Percentiles rank a stretch among this genome's conserved stretches.
phyloP scores from a whole-genome alignment of 139 green algal species.

The Chlorella sorokiniana region DNA sequence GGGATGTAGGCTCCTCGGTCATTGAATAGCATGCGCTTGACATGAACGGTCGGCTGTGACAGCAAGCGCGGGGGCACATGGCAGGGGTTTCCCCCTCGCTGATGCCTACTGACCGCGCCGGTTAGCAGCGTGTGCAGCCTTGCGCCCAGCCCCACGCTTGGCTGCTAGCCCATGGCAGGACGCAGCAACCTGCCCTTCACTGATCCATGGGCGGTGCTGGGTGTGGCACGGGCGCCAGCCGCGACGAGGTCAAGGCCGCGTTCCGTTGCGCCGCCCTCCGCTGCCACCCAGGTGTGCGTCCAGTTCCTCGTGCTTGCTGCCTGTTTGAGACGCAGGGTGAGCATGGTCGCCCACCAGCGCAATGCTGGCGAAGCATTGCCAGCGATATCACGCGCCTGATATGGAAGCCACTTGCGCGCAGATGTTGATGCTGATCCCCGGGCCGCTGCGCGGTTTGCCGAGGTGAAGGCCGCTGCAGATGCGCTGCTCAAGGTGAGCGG shows the following conservation, averaged over 20 bases:
- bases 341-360: neutral
- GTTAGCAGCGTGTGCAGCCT: too few relatives aligned
- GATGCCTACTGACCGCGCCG: neutral
- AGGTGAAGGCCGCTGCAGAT: slow-evolving; percentile 4
- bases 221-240: neutral
- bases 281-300: neutral
- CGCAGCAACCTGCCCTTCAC: slow-evolving; percentile 13
- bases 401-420: neutral
- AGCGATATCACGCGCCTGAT: neutral
- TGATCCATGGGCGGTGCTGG: slow-evolving; percentile 13
- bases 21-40: too few relatives aligned
- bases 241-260: slow-evolving; percentile 15
- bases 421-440: neutral
- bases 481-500: slow-evolving; percentile 4
- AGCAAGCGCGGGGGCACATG: too few relatives aligned
- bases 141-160: too few relatives aligned
- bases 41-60: too few relatives aligned
- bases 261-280: neutral
- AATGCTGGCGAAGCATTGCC: neutral
- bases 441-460: neutral
- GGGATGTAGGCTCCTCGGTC: too few relatives aligned
- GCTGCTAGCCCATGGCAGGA: neutral
- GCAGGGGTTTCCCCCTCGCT: too few relatives aligned
- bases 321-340: neutral
- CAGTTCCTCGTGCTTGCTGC: too few relatives aligned